Evolutionary conservation across 495 filamentous ascomycete species (phyloP), one percentile per base, ranked within the genome.

Genomic region (Rusavskia elegans): DNA sequence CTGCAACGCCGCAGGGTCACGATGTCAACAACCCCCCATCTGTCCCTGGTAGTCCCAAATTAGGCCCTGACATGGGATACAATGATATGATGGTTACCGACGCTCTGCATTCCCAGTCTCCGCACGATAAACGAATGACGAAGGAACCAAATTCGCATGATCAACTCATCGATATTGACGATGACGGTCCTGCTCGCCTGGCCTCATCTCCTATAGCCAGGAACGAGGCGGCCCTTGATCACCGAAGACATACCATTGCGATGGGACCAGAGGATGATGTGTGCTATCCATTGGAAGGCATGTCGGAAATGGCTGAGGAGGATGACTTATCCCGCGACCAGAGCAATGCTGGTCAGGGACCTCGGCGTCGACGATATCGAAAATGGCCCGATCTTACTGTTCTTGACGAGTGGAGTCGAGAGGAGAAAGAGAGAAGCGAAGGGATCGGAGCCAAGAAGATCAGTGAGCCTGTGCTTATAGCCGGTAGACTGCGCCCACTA

Each of bases 11-110:
- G 60, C 58, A 68, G 56, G 67, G 74, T 32, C 89, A 88, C 64
- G 83, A 95, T 76, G 77, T 97, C 53, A 98, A 98, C 60, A 94
- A 95, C 59, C 92, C 92, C n/a, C 92, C 92, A 1, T 97, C 92
- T 0, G 79, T 95, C 19, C 92, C 92, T 0, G 80, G 77, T 5
- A 83, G 85, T 19, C 92, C 92, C 0, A 68, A 69, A 46, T 29
- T 79, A 53, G 74, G 77, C 51, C 61, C 69, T 45, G 61, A 76
- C 48, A 77, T 85, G 72, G 82, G 73, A 52, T 93, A 80, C 61
- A 84, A 86, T 45, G 89, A 94, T 75, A 74, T 82, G 39, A 79
- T 94, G 73, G 73, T 87, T 39, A 76, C 80, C 50, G 68, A 76
- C 56, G 73, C 80, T 17, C 65, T 81, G 51, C 68, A 67, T 8